phyloP scores from a whole-genome alignment of 2,329 filamentous ascomycete species.

The Geosmithia flava region DNA sequence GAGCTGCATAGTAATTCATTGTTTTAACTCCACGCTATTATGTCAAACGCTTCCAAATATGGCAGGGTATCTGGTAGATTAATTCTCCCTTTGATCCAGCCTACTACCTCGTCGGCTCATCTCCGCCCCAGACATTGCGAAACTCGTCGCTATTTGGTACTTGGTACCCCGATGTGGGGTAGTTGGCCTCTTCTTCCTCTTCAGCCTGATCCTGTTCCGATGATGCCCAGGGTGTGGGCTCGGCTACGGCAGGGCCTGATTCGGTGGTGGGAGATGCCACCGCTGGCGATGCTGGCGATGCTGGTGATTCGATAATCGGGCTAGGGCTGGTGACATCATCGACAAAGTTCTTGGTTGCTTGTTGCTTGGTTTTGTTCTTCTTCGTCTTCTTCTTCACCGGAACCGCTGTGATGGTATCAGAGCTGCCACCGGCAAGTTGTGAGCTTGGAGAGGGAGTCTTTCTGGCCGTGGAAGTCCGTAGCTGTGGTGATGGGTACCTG shows the following conservation, averaged over 20 bases:
- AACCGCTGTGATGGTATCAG: slow-evolving; percentile 9
- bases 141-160: slow-evolving; percentile 29
- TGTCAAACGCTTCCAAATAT: not conserved
- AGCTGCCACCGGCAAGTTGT: slow-evolving; percentile 4
- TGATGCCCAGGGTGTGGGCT: not conserved
- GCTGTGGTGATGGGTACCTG: slow-evolving; percentile 5
- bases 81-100: not conserved
- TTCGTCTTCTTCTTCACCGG: slow-evolving; percentile 25
- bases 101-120: not conserved
- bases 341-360: slow-evolving; percentile 10
- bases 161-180: slow-evolving; percentile 10
- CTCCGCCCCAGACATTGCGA: slow-evolving; percentile 29
- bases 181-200: slow-evolving; percentile 1
- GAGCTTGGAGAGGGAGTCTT: slow-evolving; percentile 9
- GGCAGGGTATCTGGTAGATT: slow-evolving; percentile 1
- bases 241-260: not conserved
- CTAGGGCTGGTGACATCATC: slow-evolving; percentile 9
- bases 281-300: not conserved
- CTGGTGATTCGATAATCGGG: slow-evolving; percentile 4
- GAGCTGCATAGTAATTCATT: not conserved
- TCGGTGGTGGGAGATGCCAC: not conserved
- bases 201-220: not conserved
- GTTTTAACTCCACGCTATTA: slow-evolving; percentile 1
- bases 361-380: slow-evolving; percentile 23
- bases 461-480: slow-evolving; percentile 6